Percentiles rank a stretch among this genome's conserved stretches.
phyloP scores from a whole-genome alignment of 495 filamentous ascomycete genomes.

The Astrocystis sublimbata region DNA sequence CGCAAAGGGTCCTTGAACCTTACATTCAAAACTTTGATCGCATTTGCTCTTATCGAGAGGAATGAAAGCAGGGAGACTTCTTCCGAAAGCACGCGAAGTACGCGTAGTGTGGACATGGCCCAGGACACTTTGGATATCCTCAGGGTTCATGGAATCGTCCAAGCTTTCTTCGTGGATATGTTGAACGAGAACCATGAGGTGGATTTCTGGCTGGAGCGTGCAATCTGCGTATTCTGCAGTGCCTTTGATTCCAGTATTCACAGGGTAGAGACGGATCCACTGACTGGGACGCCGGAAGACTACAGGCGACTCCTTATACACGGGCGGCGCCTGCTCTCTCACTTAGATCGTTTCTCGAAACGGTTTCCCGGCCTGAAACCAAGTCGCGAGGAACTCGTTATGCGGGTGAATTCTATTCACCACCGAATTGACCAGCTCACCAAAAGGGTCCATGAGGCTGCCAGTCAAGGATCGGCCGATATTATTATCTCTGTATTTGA shows the following conservation, averaged over 20 bases:
- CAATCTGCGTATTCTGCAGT: constrained; percentile 59
- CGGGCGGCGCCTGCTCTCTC: constrained; percentile 55
- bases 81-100: constrained; percentile 42
- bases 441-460: constrained; percentile 48
- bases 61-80: constrained; percentile 54
- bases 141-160: constrained; percentile 75
- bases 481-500: constrained; percentile 69
- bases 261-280: constrained; percentile 55
- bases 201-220: constrained; percentile 64
- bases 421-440: constrained; percentile 58
- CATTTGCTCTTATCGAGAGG: constrained; percentile 70
- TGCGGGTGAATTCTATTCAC: constrained; percentile 54
- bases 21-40: constrained; percentile 66
- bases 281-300: constrained; percentile 67
- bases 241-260: constrained; percentile 63
- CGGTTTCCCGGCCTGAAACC: constrained; percentile 36
- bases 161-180: constrained; percentile 73
- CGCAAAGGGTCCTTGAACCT: constrained; percentile 56
- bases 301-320: constrained; percentile 72
- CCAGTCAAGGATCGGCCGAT: constrained; percentile 43
- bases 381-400: constrained; percentile 49
- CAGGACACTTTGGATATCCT: constrained; percentile 67
- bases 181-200: constrained; percentile 59
- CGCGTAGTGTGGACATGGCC: constrained; percentile 40
- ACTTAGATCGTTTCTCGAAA: constrained; percentile 49